phyloP scores from a whole-genome alignment of 2,329 filamentous ascomycete genomes.

The Dactylellina drechsleri region DNA sequence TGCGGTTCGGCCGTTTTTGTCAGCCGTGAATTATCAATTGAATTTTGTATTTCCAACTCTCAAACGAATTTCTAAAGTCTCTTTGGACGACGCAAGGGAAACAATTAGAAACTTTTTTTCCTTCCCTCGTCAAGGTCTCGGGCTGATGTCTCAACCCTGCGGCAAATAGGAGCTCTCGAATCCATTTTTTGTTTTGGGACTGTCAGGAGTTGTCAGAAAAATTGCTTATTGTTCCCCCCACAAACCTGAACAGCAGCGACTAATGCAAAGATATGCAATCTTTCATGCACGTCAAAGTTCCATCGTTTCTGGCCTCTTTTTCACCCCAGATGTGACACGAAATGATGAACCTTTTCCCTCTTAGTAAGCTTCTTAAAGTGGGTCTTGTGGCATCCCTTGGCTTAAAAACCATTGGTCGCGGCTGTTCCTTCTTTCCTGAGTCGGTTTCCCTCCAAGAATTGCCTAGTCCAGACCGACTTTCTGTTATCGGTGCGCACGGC shows the following conservation, averaged over 20 bases:
- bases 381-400: slow-evolving; percentile 46
- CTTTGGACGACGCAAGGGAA: slow-evolving; percentile 43
- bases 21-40: slow-evolving; percentile 46
- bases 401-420: slow-evolving; percentile 33
- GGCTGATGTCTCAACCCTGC: slow-evolving; percentile 47
- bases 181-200: slow-evolving; percentile 5
- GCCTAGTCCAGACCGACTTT: slow-evolving; percentile 38
- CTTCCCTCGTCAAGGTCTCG: slow-evolving; percentile 22
- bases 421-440: slow-evolving; percentile 34
- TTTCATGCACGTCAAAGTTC: slow-evolving; percentile 53
- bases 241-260: slow-evolving; percentile 18
- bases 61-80: neutral
- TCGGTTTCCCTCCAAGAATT: slow-evolving; percentile 37
- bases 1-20: slow-evolving; percentile 38
- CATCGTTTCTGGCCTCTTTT: slow-evolving; percentile 46
- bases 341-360: slow-evolving; percentile 46
- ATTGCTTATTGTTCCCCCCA: slow-evolving; percentile 51
- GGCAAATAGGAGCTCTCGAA: slow-evolving; percentile 44
- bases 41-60: slow-evolving; percentile 44
- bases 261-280: slow-evolving; percentile 52
- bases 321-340: slow-evolving; percentile 43
- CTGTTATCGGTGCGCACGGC: slow-evolving; percentile 53
- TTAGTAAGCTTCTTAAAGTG: slow-evolving; percentile 55
- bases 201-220: slow-evolving; percentile 23
- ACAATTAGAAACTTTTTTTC: slow-evolving; percentile 9